Conservation (phyloP, 768 basidiomycete species). For the Boletus edulis region DNA sequence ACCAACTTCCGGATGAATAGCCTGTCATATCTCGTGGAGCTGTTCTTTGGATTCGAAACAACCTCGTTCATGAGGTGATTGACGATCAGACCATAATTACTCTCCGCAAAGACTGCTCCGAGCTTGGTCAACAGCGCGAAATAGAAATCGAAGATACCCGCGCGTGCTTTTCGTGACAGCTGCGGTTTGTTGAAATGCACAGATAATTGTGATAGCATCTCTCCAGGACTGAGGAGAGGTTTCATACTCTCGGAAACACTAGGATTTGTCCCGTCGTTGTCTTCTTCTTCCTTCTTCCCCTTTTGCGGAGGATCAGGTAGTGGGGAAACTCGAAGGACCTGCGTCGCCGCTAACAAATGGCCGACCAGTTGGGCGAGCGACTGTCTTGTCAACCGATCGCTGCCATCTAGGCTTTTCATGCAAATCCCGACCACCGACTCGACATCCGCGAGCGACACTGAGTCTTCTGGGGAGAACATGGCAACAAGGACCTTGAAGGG, state of each 20-base stretch:
- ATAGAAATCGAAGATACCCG: conserved; percentile 90
- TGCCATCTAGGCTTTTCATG: conserved; percentile 71
- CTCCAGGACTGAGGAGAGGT: conserved; percentile 65
- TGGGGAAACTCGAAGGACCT: conserved; percentile 56
- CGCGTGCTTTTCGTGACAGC: conserved; percentile 65
- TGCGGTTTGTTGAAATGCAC: conserved; percentile 75
- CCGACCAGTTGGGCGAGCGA: conserved; percentile 79
- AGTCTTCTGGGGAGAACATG: conserved; percentile 57
- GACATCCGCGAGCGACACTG: conserved; percentile 64
- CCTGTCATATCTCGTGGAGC: conserved; percentile 65
- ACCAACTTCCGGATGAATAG: conserved; percentile 71
- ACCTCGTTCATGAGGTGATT: conserved; percentile 79
- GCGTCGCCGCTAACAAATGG: conserved; percentile 80
- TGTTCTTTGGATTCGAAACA: conserved; percentile 56
- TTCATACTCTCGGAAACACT: conserved; percentile 55
- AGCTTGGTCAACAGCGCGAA: conserved; percentile 71
- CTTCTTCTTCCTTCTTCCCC: conserved; percentile 58
- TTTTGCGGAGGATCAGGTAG: conserved; percentile 51
- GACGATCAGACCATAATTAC: conserved; percentile 76
- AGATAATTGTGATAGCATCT: conserved; percentile 85
- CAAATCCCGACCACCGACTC: conserved; percentile 70
- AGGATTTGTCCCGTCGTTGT: conserved; percentile 52
- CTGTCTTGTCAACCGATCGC: conserved; percentile 82
- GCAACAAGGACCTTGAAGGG: conserved; percentile 46
- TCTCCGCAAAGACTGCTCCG: conserved; percentile 76